These are phyloP conservation scores for Pleurotus giganteus DNA, from an alignment of 768 basidiomycete genomes.

Conservation along the genomic window DNA sequence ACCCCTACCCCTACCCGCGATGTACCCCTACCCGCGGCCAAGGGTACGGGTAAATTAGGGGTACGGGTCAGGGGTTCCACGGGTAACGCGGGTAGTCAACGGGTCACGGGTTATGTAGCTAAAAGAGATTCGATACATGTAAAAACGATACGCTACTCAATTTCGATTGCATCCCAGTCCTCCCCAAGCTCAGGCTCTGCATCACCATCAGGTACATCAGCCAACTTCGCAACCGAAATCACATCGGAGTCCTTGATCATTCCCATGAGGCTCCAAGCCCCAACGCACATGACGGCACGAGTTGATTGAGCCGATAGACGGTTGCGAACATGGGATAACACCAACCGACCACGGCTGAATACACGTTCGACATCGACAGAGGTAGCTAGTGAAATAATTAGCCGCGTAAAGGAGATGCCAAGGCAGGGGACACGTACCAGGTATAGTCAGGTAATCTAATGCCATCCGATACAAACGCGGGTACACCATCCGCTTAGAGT, in stretches of 20 bases:
- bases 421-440: constrained; percentile 19
- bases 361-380: constrained; percentile 21
- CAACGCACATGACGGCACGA: constrained; percentile 20
- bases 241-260: constrained; percentile 10
- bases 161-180: not conserved
- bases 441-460: constrained; percentile 23
- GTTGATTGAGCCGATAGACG: constrained; percentile 18
- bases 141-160: no score
- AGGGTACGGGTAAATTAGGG: no score
- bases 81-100: no score
- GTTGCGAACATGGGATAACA: constrained; percentile 20
- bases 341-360: constrained; percentile 23
- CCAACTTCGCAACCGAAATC: not conserved
- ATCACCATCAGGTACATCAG: constrained; percentile 2
- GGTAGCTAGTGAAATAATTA: constrained; percentile 15
- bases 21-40: no score
- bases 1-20: no score
- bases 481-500: constrained; percentile 11
- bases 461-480: constrained; percentile 25
- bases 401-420: not conserved
- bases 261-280: constrained; percentile 16
- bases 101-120: no score
- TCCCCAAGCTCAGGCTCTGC: not conserved
- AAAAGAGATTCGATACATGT: no score
- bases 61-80: no score